Percentiles rank a stretch among this genome's conserved stretches.
phyloP scores from a whole-genome alignment of 805 yeast species.

The Yamadazyma philogaea region DNA sequence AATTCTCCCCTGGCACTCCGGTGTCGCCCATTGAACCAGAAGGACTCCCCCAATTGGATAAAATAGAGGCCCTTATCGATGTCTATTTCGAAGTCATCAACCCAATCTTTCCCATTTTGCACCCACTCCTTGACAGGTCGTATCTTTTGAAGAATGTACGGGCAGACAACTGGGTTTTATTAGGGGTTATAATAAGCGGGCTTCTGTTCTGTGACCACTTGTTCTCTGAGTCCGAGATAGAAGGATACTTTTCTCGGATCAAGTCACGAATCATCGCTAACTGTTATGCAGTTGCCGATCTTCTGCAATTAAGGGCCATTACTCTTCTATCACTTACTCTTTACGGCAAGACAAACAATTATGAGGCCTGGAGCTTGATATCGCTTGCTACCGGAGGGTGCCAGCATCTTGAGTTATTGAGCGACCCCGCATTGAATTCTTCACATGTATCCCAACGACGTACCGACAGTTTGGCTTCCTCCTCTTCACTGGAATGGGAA shows the following conservation, averaged over 20 bases:
- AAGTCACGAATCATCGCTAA: constrained; percentile 11
- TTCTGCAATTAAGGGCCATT: constrained; percentile 14
- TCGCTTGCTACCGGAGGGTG: constrained; percentile 17
- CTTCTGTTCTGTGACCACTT: constrained; percentile 8
- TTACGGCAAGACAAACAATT: constrained; percentile 13
- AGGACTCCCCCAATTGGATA: constrained; percentile 8
- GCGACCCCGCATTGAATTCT: constrained; percentile 6
- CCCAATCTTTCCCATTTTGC: constrained; percentile 16
- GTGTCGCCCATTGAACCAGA: neutral
- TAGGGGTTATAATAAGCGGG: constrained; percentile 14
- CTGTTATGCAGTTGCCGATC: constrained; percentile 15
- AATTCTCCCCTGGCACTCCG: neutral
- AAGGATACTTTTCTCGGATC: constrained; percentile 8
- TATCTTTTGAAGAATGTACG: constrained; percentile 1
- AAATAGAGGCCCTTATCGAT: constrained; percentile 11
- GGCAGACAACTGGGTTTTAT: constrained; percentile 8
- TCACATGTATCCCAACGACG: neutral
- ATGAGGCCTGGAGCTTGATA: constrained; percentile 18
- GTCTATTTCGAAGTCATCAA: constrained; percentile 13
- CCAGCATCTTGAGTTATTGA: constrained; percentile 15
- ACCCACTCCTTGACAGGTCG: constrained; percentile 10
- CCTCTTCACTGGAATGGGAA: constrained; percentile 11
- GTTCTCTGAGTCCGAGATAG: constrained; percentile 9
- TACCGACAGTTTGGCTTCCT: neutral
- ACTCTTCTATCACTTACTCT: constrained; percentile 15